A percentile compares a stretch with the other conserved stretches of the same genome.
Evolutionary conservation across 2,329 filamentous ascomycete genomes (phyloP).

Genomic region (Cordyceps farinosa): DNA sequence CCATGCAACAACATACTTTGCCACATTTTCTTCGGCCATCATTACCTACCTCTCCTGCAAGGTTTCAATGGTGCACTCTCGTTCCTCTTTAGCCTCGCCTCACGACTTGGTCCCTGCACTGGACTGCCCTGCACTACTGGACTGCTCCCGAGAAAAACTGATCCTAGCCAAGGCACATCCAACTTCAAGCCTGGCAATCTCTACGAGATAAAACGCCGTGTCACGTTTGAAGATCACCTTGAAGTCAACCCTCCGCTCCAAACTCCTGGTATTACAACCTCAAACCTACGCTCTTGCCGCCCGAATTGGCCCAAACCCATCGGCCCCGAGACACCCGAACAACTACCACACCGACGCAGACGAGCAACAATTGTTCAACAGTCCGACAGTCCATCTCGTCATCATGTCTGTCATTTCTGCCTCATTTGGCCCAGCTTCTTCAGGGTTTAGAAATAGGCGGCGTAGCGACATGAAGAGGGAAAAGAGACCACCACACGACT

Average conservation of each 20-base stretch:
- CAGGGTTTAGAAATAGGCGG: too few relatives aligned
- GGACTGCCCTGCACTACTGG: background rate
- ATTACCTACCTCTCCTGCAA: conserved; percentile 17
- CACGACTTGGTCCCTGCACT: background rate
- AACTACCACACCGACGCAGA: background rate
- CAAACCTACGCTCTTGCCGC: too few relatives aligned
- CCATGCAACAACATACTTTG: background rate
- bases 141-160: background rate
- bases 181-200: background rate
- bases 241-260: background rate
- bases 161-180: background rate
- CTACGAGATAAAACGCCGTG: background rate
- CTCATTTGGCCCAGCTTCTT: too few relatives aligned
- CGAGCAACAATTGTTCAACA: background rate
- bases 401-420: background rate
- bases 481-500: too few relatives aligned
- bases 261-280: background rate
- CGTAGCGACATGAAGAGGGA: too few relatives aligned
- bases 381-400: background rate
- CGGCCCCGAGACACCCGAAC: background rate
- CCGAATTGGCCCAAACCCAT: background rate
- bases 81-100: conserved; percentile 1
- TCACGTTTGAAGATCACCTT: background rate
- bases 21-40: background rate
- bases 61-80: conserved; percentile 26